Base-by-base conservation (phyloP, 805 yeast genomes). In the Candida sanyiensis region DNA sequence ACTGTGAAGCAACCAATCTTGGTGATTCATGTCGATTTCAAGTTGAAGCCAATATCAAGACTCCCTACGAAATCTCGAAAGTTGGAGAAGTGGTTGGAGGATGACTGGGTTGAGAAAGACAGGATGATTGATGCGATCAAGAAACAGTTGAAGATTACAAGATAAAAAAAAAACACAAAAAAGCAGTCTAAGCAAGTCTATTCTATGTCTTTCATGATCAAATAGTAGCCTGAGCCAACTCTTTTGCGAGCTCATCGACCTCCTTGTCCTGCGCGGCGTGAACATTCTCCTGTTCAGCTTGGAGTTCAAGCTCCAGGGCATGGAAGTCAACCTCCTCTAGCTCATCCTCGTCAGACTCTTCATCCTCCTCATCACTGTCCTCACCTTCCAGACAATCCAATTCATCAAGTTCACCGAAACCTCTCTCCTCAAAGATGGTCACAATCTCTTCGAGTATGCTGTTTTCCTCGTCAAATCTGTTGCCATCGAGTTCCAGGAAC, bases 371-470 rank as follows among this genome's bases (percentile, higher is more conserved):
- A 33, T 75, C 85, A 35, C 72, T 69, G 35, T 70, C 81, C 20
- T 69, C 69, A 60, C 87, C 96, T 66, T 90, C 98, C 64, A 93
- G 74, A 51, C 93, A 98, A 52, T 90, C 97, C 35, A 93, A 70
- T 57, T 93, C 98, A 53, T 90, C 96, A 24, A 93, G 66, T 58
- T 83, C 90, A 45, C 95, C 96, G 41, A 66, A 62, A 0, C 89
- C 93, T 54, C 87, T 76, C 28, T 69, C 73, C 40, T 75, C 84
- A 50, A 90, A 87, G 13, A 79, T 59, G 16, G 67, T 75, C 34
- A 61, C 69, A 47, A 90, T 75, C 37, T 65, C 61, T 39, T 77
- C 83, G 40, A 93, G 61, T 16, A 72, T 66, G 43, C 77, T 83
- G 29, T 85, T 77, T 48, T 90, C 97, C 60, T 93, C 97, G 36